A percentile compares a stretch with the other conserved stretches of the same genome.
Evolutionary conservation across 2,329 filamentous ascomycete genomes (phyloP).

Genomic region (Pseudofabraea citricarpa): DNA sequence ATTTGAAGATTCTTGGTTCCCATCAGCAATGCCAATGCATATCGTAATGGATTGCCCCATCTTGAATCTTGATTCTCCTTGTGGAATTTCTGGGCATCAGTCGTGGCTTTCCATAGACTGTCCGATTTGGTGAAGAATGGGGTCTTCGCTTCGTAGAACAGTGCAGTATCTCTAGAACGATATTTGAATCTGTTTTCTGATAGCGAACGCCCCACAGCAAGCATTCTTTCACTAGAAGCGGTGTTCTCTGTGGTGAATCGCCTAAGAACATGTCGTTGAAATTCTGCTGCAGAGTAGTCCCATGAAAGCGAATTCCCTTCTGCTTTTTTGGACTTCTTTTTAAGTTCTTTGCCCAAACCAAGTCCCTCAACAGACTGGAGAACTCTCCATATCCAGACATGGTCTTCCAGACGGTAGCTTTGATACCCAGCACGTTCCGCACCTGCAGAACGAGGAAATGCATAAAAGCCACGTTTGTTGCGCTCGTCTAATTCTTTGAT

Average conservation of each 20-base stretch:
- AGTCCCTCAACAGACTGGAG: background rate
- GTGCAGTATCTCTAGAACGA: background rate
- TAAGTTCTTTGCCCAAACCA: background rate
- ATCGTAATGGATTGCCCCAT: background rate
- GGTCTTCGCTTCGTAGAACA: background rate
- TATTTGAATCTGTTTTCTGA: background rate
- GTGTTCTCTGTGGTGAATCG: background rate
- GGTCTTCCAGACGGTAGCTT: background rate
- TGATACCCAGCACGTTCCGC: background rate
- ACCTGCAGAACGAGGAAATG: background rate
- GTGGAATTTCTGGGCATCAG: background rate
- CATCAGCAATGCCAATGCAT: background rate
- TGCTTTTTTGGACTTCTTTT: background rate
- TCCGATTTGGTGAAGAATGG: background rate
- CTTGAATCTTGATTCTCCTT: background rate
- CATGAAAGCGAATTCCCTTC: background rate
- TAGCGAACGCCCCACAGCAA: background rate
- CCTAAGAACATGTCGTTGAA: background rate
- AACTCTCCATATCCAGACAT: background rate
- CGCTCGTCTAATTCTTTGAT: background rate
- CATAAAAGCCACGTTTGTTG: background rate
- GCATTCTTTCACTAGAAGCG: background rate
- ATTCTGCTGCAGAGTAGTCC: background rate
- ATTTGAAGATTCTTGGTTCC: background rate
- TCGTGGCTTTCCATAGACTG: background rate